Base-by-base conservation (phyloP, 2,329 filamentous ascomycete genomes). In the Botrytis galanthina region DNA sequence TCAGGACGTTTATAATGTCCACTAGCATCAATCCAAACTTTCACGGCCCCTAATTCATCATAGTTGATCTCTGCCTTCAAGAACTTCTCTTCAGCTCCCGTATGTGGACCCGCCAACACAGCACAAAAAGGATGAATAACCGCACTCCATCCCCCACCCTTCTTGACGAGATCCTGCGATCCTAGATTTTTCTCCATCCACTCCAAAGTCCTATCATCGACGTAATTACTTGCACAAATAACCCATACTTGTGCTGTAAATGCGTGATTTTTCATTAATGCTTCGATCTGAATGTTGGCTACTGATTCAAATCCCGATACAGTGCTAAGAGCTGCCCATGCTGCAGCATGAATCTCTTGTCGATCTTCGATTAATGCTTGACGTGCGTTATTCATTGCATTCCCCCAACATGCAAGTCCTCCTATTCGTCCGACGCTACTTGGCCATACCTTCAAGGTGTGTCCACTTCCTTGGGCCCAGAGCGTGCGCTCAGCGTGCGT, bases 201-300 rank as follows among this genome's bases (percentile, higher is more conserved):
- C 22, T 80, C 75, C 22, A 85, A 76, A 57, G 84, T 85, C 2
- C 75, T 78, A 20, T 83, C 79, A 51, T 85, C 84, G 2, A 85
- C 82, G 44, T 84, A 84, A 70, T 83, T 83, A 10, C 81, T 81
- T 3, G 83, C 83, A 1, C 80, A 80, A 44, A 85, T 77, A 35
- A 84, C 84, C 71, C 84, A 85, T 3, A 83, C 82, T 73, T 85
- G 84, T 22, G 81, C 84, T 1, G 83, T 84, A 37, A 85, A 73
- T 3, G 84, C 84, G 74, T 85, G 84, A 8, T 79, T 78, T 78
- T 85, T 85, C 83, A 85, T 85, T 51, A 85, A 75, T 8, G 82
- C 84, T 78, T 85, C 84, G 70, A 85, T 85, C 77, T 70, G 51
- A 12, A 32, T 14, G 16, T 70, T 9, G 0, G 67, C 67, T 37